Evolutionary conservation across 2,329 filamentous ascomycete species (phyloP).

Genomic region (Curvularia hawaiiensis): DNA sequence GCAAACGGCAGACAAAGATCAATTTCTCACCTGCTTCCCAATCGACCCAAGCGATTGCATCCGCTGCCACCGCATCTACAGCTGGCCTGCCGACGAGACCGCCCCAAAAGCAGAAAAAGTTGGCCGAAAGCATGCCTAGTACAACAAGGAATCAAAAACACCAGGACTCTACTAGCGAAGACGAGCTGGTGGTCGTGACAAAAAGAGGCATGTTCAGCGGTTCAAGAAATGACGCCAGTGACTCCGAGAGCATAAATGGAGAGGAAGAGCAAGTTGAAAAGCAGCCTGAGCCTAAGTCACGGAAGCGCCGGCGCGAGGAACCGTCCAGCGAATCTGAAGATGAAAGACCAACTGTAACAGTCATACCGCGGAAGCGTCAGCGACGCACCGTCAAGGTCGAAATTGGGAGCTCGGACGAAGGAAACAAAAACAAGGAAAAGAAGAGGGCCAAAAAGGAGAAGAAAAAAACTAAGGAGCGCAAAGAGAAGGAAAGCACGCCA

Average conservation of each 20-base stretch:
- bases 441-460: constrained; percentile 3
- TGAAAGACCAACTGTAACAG: constrained; percentile 17
- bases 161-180: constrained; percentile 32
- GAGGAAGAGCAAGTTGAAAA: constrained; percentile 17
- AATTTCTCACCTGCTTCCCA: constrained; percentile 51
- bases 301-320: constrained; percentile 26
- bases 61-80: constrained; percentile 7
- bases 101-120: constrained; percentile 13
- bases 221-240: constrained; percentile 20
- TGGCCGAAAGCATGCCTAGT: constrained; percentile 26
- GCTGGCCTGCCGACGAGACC: constrained; percentile 10
- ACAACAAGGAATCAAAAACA: constrained; percentile 18
- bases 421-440: constrained; percentile 4
- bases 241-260: constrained; percentile 17
- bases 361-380: constrained; percentile 21
- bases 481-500: background rate
- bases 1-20: constrained; percentile 50
- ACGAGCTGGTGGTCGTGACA: constrained; percentile 26
- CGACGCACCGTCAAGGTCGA: constrained; percentile 3
- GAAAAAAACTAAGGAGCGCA: constrained; percentile 1
- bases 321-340: constrained; percentile 11
- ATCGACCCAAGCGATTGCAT: constrained; percentile 42
- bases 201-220: constrained; percentile 32
- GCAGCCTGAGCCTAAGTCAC: constrained; percentile 11
- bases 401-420: constrained; percentile 7